These are phyloP conservation scores for Heliamphora ciliata DNA, from an alignment of 179 eudicot species.

Conservation along the genomic window DNA sequence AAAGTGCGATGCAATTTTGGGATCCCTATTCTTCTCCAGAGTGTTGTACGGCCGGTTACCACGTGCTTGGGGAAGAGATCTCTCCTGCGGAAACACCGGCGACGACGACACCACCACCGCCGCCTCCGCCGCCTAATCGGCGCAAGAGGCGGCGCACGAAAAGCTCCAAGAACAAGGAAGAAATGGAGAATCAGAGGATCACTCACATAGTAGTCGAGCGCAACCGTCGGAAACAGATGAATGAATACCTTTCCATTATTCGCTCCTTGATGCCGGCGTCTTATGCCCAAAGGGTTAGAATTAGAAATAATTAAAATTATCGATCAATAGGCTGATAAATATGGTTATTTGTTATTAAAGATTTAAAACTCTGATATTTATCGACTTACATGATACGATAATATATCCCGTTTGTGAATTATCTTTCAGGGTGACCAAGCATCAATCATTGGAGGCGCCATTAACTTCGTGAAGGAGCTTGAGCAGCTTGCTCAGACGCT, in stretches of 20 bases:
- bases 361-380: too few relatives aligned
- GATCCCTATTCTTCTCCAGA: constrained; percentile 27
- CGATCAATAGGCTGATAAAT: too few relatives aligned
- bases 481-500: constrained; percentile 40
- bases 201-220: constrained; percentile 41
- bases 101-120: too few relatives aligned
- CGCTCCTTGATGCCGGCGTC: constrained; percentile 43
- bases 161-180: constrained; percentile 34
- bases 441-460: constrained; percentile 51
- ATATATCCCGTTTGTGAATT: neutral
- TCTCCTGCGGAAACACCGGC: constrained; percentile 4
- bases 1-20: neutral
- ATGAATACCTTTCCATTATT: constrained; percentile 35
- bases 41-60: neutral
- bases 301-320: neutral
- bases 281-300: constrained; percentile 34
- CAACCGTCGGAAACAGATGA: constrained; percentile 43
- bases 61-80: too few relatives aligned
- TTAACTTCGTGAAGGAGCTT: constrained; percentile 46
- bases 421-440: constrained; percentile 48
- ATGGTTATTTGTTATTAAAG: neutral
- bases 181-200: constrained; percentile 45
- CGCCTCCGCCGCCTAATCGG: neutral
- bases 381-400: too few relatives aligned
- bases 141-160: constrained; percentile 27